Conservation (phyloP, 345 rosid species). For the Pugionium cornutum region DNA sequence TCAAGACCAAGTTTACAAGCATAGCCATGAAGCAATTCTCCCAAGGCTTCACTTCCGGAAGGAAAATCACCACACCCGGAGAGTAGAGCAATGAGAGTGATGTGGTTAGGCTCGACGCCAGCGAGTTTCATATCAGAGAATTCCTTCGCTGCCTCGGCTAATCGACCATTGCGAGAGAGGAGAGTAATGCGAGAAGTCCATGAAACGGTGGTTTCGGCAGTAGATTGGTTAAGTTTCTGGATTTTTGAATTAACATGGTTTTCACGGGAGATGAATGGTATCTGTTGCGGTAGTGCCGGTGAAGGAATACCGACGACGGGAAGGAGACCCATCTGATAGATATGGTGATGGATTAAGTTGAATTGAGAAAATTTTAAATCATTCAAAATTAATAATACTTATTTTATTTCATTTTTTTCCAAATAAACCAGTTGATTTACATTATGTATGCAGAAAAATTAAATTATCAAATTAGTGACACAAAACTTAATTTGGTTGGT, state of each 20-base stretch:
- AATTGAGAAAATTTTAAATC: too few species aligned
- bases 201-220: conserved; percentile 45
- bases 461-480: too few species aligned
- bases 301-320: background rate
- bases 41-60: conserved; percentile 39
- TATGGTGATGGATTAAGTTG: too few species aligned
- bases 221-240: conserved; percentile 23
- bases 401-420: too few species aligned
- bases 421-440: too few species aligned
- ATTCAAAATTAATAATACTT: too few species aligned
- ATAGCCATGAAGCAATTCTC: conserved; percentile 60
- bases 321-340: too few species aligned
- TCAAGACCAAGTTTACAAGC: conserved; percentile 61
- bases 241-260: conserved; percentile 19
- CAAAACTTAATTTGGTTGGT: too few species aligned
- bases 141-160: conserved; percentile 51
- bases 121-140: conserved; percentile 60
- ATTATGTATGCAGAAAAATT: too few species aligned
- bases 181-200: conserved; percentile 78
- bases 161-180: conserved; percentile 57
- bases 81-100: conserved; percentile 56
- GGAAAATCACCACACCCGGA: conserved; percentile 57
- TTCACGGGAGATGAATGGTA: conserved; percentile 28
- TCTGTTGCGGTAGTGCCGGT: conserved; percentile 23
- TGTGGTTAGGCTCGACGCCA: conserved; percentile 63